These are phyloP conservation scores for Closterium sp. DNA, from an alignment of 139 green algal species.

Conservation along the genomic window DNA sequence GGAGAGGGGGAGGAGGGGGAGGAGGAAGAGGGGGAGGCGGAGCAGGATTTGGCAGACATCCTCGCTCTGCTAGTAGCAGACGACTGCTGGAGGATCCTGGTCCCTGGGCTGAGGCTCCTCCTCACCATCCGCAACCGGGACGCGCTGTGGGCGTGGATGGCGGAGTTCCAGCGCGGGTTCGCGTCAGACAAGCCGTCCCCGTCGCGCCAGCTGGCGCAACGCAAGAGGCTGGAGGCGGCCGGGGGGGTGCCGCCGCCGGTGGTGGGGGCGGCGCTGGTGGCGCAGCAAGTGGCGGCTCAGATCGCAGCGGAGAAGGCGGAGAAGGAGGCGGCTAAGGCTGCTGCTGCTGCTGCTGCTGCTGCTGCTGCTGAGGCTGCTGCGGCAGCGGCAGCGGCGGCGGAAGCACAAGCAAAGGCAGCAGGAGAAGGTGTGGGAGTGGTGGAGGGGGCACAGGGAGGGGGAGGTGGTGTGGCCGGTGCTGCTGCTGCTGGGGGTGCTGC, in stretches of 20 bases:
- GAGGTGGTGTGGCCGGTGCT: not conserved
- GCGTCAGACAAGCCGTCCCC: constrained; percentile 35
- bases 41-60: constrained; percentile 6
- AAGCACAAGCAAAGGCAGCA: not conserved
- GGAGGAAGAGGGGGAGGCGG: not conserved
- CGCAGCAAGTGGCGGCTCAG: not conserved
- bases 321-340: not conserved
- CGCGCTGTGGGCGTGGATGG: constrained; percentile 36
- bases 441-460: not conserved
- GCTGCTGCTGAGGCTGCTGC: not conserved
- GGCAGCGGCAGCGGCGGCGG: not conserved
- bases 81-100: constrained; percentile 37
- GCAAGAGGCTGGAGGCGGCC: constrained; percentile 30
- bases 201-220: constrained; percentile 4
- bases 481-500: not conserved
- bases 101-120: constrained; percentile 25
- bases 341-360: not conserved
- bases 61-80: constrained; percentile 19
- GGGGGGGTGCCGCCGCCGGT: not conserved
- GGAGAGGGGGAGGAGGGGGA: not conserved
- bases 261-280: not conserved
- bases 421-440: not conserved
- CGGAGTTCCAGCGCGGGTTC: constrained; percentile 11
- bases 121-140: constrained; percentile 40
- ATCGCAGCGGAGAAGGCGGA: not conserved